Percentiles rank a stretch among this genome's conserved stretches.
Evolutionary conservation across 2,329 filamentous ascomycete genomes (phyloP).

Genomic region (Acrocalymma vagum): DNA sequence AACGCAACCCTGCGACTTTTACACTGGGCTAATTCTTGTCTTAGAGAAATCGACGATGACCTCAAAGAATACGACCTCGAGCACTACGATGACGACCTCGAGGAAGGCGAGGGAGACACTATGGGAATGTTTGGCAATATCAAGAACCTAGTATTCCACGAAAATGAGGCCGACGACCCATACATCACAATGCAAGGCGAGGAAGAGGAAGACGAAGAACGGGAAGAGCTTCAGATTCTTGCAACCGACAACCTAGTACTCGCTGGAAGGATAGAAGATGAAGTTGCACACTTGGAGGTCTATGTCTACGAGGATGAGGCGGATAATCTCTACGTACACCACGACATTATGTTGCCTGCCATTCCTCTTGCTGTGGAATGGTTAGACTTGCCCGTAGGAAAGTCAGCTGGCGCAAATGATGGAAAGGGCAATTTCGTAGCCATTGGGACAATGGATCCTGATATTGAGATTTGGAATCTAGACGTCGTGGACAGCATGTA

Average conservation of each 20-base stretch:
- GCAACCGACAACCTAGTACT: conserved; percentile 92
- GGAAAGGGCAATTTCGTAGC: conserved; percentile 89
- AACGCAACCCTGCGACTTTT: background rate
- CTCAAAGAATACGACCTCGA: conserved; percentile 96
- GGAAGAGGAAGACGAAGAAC: conserved; percentile 83
- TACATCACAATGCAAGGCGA: conserved; percentile 86
- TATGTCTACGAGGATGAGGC: conserved; percentile 96
- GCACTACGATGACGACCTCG: conserved; percentile 88
- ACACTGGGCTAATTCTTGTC: conserved; percentile 18
- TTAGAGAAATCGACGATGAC: conserved; percentile 73
- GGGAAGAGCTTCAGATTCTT: conserved; percentile 92
- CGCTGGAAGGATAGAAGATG: conserved; percentile 94
- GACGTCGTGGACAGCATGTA: conserved; percentile 98
- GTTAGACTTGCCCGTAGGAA: conserved; percentile 90
- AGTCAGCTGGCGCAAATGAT: conserved; percentile 61
- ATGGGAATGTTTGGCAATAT: conserved; percentile 96
- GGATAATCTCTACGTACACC: conserved; percentile 98
- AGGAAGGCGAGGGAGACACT: conserved; percentile 74
- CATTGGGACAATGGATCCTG: conserved; percentile 95
- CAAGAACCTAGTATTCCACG: conserved; percentile 91
- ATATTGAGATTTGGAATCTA: conserved; percentile 98
- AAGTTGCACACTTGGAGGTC: conserved; percentile 94
- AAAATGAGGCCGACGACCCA: conserved; percentile 92
- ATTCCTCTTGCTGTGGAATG: conserved; percentile 96
- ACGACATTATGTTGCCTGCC: conserved; percentile 98